Conservation (phyloP, 441 rosid genomes). For the Cnidoscolus chayamansa region DNA sequence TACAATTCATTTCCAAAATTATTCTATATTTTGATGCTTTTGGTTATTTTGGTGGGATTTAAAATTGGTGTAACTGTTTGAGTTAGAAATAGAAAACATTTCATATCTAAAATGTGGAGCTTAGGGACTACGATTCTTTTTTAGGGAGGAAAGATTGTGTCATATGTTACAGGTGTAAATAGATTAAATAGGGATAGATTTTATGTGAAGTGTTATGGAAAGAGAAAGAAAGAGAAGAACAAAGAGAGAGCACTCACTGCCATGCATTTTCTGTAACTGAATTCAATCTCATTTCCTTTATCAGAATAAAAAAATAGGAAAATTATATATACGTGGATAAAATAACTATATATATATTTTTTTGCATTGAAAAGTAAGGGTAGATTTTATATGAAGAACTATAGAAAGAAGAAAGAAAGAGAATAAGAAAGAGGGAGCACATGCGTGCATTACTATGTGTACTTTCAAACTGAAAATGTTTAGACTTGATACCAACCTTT, state of each 20-base stretch:
- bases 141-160: neutral
- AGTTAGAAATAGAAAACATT: neutral
- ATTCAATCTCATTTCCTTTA: neutral
- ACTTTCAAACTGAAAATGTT: neutral
- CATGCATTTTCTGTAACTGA: neutral
- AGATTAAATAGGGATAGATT: neutral
- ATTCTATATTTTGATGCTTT: neutral
- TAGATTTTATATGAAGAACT: neutral
- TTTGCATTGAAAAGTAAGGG: neutral
- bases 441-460: neutral
- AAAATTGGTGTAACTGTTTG: neutral
- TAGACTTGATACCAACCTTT: neutral
- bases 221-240: neutral
- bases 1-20: neutral
- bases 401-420: neutral
- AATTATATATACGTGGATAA: neutral
- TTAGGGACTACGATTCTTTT: neutral
- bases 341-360: neutral
- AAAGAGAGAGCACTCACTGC: neutral
- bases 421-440: neutral
- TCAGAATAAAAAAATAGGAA: neutral
- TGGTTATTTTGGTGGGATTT: neutral
- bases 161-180: neutral
- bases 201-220: neutral
- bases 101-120: neutral